Conservation (phyloP, 2,329 filamentous ascomycete genomes). For the Cladophialophora chaetospira region DNA sequence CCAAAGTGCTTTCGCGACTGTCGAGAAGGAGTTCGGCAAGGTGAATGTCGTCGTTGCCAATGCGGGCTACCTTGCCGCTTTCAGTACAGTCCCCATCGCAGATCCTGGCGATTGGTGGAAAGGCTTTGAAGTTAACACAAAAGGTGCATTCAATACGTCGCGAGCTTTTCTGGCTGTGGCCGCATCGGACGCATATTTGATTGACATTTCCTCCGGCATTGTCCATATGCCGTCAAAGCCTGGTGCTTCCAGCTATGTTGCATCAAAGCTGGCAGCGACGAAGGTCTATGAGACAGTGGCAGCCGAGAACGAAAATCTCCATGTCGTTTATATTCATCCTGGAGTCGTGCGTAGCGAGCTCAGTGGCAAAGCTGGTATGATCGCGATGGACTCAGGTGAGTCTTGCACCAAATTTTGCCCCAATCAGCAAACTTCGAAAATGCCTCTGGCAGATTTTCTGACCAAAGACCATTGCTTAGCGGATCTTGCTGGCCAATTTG, state of each 20-base stretch:
- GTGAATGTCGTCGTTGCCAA: conserved; percentile 10
- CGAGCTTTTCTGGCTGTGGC: conserved; percentile 1
- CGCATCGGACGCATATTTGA: not conserved
- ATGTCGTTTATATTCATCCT: conserved; percentile 49
- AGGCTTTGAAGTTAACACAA: conserved; percentile 10
- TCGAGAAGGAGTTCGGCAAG: not conserved
- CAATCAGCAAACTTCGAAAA: no score
- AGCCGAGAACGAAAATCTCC: conserved; percentile 43
- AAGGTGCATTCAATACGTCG: not conserved
- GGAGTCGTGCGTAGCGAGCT: conserved; percentile 34
- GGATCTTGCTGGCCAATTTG: conserved; percentile 45
- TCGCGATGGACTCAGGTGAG: conserved; percentile 6
- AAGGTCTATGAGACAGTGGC: conserved; percentile 48
- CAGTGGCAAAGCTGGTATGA: not conserved
- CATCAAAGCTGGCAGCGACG: conserved; percentile 45
- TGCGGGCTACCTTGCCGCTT: not conserved
- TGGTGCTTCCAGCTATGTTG: conserved; percentile 38
- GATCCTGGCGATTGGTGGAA: conserved; percentile 1
- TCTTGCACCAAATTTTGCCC: no score
- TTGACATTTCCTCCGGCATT: conserved; percentile 1
- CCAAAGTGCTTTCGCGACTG: not conserved
- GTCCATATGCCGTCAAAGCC: conserved; percentile 5
- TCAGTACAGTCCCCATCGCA: not conserved
- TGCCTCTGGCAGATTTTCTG: no score
- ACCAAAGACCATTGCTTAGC: not conserved